A percentile compares a stretch with the other conserved stretches of the same genome.
Conservation (phyloP, 306 rosid species). For the Luffa acutangula region DNA sequence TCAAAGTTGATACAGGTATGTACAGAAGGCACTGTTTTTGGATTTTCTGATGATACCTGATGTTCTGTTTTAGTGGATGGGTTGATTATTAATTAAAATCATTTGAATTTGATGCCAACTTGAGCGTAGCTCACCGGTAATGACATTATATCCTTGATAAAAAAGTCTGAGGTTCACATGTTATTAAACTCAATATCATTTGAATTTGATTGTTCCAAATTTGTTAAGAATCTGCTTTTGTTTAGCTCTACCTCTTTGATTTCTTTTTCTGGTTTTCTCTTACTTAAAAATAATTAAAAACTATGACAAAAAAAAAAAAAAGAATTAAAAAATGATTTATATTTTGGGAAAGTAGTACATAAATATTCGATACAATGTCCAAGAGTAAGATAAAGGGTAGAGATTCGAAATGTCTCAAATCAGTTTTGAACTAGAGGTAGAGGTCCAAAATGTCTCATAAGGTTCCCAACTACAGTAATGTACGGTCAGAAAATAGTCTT, state of each 20-base stretch:
- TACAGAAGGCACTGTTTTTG: slow-evolving; percentile 11
- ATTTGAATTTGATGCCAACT: not conserved
- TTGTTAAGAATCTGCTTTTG: not conserved
- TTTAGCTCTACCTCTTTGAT: not conserved
- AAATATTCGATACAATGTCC: not conserved
- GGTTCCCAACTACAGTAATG: not conserved
- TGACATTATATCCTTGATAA: not conserved
- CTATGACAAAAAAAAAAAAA: not conserved
- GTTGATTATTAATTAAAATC: not conserved
- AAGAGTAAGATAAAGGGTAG: not conserved
- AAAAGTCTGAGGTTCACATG: not conserved
- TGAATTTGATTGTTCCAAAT: not conserved
- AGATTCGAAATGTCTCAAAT: not conserved
- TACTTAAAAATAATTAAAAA: not conserved
- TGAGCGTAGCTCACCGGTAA: not conserved
- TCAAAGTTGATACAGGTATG: slow-evolving; percentile 71
- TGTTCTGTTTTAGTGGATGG: not conserved
- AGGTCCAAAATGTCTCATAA: not conserved
- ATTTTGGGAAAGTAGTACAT: not conserved
- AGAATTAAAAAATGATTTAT: not conserved
- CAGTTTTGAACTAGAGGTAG: not conserved
- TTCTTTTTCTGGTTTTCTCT: not conserved
- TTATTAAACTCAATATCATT: not conserved
- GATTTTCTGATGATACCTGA: not conserved
- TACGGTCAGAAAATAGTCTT: not conserved